Evolutionary conservation across 2,329 filamentous ascomycete genomes (phyloP), one percentile per base, ranked within the genome.

Genomic region (Coniochaeta pulveracea): DNA sequence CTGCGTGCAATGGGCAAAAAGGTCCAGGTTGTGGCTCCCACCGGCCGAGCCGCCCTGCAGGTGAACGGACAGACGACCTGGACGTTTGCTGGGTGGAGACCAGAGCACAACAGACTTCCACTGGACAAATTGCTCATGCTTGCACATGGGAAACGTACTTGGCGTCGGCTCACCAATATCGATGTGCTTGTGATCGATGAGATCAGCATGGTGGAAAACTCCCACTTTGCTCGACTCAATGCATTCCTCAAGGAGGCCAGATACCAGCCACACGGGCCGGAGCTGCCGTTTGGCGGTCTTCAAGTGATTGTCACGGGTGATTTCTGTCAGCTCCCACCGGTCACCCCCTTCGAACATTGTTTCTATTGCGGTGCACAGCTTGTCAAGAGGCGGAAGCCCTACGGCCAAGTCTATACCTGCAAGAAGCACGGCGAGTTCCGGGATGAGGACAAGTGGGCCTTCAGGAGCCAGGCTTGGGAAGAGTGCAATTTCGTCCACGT

Each of bases 151-250:
- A 54, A 49, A 7, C 54, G 53, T 8, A 45, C 57, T 1, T 48
- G 40, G 15, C 46, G 54, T 2, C 55, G 64, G 0, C 48, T 74
- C 2, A 43, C 14, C 0, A 19, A 48, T 0, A 72, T 66, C 0
- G 58, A 78, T 32, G 65, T 76, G 1, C 56, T 80, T 2, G 61
- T 80, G 16, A 71, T 80, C 11, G 75, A 80, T 42, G 76, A 80
- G 49, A 70, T 81, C 37, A 74, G 66, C 40, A 80, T 80, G 76
- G 59, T 79, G 0, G 69, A 75, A 32, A 71, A 65, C 34, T 47
- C 61, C 6, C 56, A 65, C 30, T 64, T 76, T 18, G 62, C 70
- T 37, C 60, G 71, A 10, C 49, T 72, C 10, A 66, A 69, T 36
- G 47, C 43, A 4, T 44, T 71, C 3, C 61, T 64, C 54, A 67